Conservation (phyloP, 352 stramenopile genomes). For the Thalassiosira pacifica region DNA sequence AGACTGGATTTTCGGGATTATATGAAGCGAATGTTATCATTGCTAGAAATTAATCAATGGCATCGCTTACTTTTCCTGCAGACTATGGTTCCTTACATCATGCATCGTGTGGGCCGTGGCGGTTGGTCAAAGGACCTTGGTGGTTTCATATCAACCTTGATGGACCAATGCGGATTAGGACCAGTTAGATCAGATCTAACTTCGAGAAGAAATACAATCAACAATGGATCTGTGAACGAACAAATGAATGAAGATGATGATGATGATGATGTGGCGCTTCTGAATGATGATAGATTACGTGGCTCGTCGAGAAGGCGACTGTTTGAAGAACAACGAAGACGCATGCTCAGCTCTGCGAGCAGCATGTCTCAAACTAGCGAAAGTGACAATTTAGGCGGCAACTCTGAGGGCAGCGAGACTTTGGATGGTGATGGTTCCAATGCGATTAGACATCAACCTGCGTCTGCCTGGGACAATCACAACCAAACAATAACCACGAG, state of each 20-base stretch:
- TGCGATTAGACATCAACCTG: neutral
- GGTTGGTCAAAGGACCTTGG: slow-evolving; percentile 55
- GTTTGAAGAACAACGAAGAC: slow-evolving; percentile 47
- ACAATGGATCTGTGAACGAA: slow-evolving; percentile 10
- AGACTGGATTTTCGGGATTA: neutral
- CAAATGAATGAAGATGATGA: slow-evolving; percentile 24
- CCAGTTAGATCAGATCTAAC: neutral
- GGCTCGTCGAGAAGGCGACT: slow-evolving; percentile 50
- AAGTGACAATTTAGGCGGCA: neutral
- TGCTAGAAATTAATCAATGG: slow-evolving; percentile 41
- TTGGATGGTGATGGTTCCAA: neutral
- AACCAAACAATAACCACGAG: neutral
- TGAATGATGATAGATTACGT: slow-evolving; percentile 57
- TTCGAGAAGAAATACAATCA: neutral
- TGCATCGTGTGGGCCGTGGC: slow-evolving; percentile 45
- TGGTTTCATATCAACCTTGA: slow-evolving; percentile 10
- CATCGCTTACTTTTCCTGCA: slow-evolving; percentile 44
- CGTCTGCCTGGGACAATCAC: neutral
- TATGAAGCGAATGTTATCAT: slow-evolving; percentile 8
- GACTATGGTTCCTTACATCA: slow-evolving; percentile 53
- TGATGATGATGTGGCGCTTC: slow-evolving; percentile 10
- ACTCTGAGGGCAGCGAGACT: slow-evolving; percentile 3
- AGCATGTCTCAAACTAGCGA: neutral
- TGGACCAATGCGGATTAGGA: slow-evolving; percentile 1
- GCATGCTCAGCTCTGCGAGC: slow-evolving; percentile 40